Evolutionary conservation across 2,329 filamentous ascomycete genomes (phyloP), one percentile per base, ranked within the genome.

Genomic region (Ascochyta lentis): DNA sequence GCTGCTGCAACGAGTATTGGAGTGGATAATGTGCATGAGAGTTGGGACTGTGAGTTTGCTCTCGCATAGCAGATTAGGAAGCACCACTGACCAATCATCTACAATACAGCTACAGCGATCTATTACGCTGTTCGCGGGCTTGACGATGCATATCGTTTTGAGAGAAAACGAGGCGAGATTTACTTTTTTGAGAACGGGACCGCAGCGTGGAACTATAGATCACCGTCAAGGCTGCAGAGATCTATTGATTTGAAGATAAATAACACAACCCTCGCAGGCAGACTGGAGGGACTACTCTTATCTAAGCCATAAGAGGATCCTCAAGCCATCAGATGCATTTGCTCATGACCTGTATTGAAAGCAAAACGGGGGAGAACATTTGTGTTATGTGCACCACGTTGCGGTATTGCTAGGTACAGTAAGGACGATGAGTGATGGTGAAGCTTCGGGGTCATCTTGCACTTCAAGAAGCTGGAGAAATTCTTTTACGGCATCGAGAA

Each of bases 41-140:
- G 26, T 15, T 52, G 49, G 49, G 42, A 52, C 23, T 52, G 49
- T 46, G 35, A 46, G 49, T 52, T 6, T 15, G 2, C 5, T 16
- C 8, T 29, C 16, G 10, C 22, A 29, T 2, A 4, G 8, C 5
- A 12, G 3, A 2, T 2, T 8, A n/a, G n/a, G 9, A 9, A 22
- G 3, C 1, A 4, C 4, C 7, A 24, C 39, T 37, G 24, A 43
- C 16, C 5, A 12, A 6, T 8, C 9, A 12, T 6, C 10, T 12
- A 12, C 9, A 1, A 9, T 44, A 6, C 23, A 52, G 49, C 49
- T n/a, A 52, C 41, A 6, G 49, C 49, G 2, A 41, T 52, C 1
- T 46, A 52, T 23, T 52, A 52, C 6, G 49, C 49, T 3, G 49
- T 52, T 19, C 49, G 41, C 27, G 49, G 42, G 1, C 49, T 52